phyloP scores from a whole-genome alignment of 495 filamentous ascomycete genomes.

The Penicillium cosmopolitanum region DNA sequence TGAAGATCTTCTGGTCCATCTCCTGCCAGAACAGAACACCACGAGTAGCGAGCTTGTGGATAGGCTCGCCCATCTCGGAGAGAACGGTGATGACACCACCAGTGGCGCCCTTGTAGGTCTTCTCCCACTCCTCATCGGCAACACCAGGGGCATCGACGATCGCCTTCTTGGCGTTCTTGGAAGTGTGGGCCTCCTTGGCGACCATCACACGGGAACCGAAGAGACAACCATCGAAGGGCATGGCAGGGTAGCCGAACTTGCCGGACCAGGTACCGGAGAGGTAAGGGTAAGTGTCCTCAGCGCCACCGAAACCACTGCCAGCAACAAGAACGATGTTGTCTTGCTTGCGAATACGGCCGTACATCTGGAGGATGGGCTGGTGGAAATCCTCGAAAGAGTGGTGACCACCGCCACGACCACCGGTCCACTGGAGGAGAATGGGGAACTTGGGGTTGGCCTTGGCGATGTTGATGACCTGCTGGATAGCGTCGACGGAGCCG shows the following conservation, averaged over 20 bases:
- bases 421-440: conserved; percentile 56
- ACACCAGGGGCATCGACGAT: conserved; percentile 90
- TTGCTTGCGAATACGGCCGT: conserved; percentile 46
- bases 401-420: conserved; percentile 54
- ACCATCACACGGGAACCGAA: conserved; percentile 56
- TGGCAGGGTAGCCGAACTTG: conserved; percentile 41
- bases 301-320: conserved; percentile 52
- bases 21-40: conserved; percentile 96
- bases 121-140: conserved; percentile 90
- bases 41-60: conserved; percentile 95
- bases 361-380: conserved; percentile 48
- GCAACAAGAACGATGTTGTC: conserved; percentile 52
- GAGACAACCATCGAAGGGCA: conserved; percentile 55
- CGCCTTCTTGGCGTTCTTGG: conserved; percentile 89
- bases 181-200: conserved; percentile 81
- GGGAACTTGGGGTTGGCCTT: conserved; percentile 50
- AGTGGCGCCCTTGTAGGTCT: conserved; percentile 90
- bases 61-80: conserved; percentile 99
- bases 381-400: conserved; percentile 59
- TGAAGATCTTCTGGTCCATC: conserved; percentile 98
- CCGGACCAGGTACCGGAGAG: conserved; percentile 49
- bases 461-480: conserved; percentile 51
- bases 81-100: conserved; percentile 96
- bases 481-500: conserved; percentile 47
- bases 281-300: conserved; percentile 52